These are phyloP conservation scores for Aspergillus alliaceus DNA, from an alignment of 2,329 filamentous ascomycete genomes.

Conservation along the genomic window DNA sequence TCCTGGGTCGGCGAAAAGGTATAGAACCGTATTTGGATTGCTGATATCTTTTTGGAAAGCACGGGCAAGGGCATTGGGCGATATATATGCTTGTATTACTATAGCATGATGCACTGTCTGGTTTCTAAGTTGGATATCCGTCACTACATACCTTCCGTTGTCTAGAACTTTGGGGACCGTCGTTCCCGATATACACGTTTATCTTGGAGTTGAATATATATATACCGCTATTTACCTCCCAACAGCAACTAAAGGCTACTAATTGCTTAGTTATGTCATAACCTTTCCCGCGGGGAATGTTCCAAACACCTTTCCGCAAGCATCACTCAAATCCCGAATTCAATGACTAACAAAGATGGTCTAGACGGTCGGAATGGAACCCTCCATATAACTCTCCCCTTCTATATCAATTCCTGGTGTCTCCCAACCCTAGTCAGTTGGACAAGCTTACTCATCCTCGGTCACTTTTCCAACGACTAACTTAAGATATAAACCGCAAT, in stretches of 20 bases:
- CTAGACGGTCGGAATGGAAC: too few relatives aligned
- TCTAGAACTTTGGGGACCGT: too few relatives aligned
- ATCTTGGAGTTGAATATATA: not conserved
- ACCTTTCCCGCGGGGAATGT: not conserved
- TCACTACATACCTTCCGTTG: not conserved
- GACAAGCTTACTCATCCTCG: not conserved
- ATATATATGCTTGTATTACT: not conserved
- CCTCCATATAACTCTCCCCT: too few relatives aligned
- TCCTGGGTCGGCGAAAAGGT: conserved; percentile 36
- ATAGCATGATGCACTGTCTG: not conserved
- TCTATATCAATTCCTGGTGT: too few relatives aligned
- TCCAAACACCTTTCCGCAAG: not conserved
- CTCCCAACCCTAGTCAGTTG: too few relatives aligned
- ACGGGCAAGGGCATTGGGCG: not conserved
- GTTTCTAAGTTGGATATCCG: not conserved
- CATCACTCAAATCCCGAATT: not conserved
- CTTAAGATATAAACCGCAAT: not conserved
- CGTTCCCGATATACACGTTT: not conserved
- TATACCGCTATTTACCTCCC: not conserved
- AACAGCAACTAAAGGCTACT: too few relatives aligned
- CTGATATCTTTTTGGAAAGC: not conserved
- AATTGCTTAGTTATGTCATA: not conserved
- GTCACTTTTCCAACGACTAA: not conserved
- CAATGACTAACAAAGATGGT: too few relatives aligned
- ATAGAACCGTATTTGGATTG: not conserved